phyloP scores from a whole-genome alignment of 768 basidiomycete genomes.

The Leccinum pellstonianum region DNA sequence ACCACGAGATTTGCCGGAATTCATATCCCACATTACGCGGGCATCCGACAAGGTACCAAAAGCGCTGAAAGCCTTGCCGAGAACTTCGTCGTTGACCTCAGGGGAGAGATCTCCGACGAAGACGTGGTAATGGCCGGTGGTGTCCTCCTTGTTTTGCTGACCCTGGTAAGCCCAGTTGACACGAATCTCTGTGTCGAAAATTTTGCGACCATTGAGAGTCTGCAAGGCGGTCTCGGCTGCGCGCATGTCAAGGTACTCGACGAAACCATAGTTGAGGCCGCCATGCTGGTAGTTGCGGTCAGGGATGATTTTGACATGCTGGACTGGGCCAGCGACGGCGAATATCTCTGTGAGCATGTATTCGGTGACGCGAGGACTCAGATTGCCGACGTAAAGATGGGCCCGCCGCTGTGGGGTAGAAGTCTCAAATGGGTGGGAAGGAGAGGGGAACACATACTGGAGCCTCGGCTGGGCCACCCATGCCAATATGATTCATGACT shows the following conservation, averaged over 20 bases:
- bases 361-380: slow-evolving; percentile 96
- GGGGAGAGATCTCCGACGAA: slow-evolving; percentile 99
- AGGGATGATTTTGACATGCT: slow-evolving; percentile 99
- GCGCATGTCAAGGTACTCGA: slow-evolving; percentile 98
- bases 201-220: slow-evolving; percentile 98
- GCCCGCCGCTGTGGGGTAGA: slow-evolving; percentile 67
- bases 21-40: slow-evolving; percentile 99
- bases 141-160: slow-evolving; percentile 98
- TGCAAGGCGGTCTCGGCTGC: slow-evolving; percentile 98
- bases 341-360: slow-evolving; percentile 99
- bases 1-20: slow-evolving; percentile 96
- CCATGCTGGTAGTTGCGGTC: slow-evolving; percentile 99
- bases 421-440: not conserved
- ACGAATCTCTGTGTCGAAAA: slow-evolving; percentile 98
- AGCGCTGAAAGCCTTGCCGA: slow-evolving; percentile 94
- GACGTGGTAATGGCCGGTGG: slow-evolving; percentile 95
- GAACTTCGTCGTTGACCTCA: slow-evolving; percentile 97
- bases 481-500: slow-evolving; percentile 74
- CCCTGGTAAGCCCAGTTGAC: slow-evolving; percentile 99
- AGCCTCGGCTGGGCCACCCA: slow-evolving; percentile 70
- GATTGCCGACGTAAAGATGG: slow-evolving; percentile 98
- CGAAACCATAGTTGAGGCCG: slow-evolving; percentile 98
- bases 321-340: slow-evolving; percentile 94
- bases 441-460: slow-evolving; percentile 51
- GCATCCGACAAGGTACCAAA: slow-evolving; percentile 97